Conservation (phyloP, 2,329 filamentous ascomycete species). For the Phialophora expanda region DNA sequence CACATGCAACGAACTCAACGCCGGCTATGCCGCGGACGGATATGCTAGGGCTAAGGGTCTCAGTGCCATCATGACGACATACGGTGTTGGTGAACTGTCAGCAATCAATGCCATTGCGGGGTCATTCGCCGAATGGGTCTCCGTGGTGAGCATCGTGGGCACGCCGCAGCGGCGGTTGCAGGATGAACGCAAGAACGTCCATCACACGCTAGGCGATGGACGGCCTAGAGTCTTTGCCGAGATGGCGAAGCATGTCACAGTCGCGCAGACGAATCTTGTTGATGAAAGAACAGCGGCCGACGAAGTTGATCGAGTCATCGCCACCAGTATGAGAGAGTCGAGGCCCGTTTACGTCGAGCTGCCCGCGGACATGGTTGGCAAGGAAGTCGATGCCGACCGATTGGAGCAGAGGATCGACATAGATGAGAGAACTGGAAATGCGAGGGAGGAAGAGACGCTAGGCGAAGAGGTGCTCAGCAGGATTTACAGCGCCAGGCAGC, state of each 20-base stretch:
- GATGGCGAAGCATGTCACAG: conserved; percentile 57
- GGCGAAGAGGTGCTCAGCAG: conserved; percentile 77
- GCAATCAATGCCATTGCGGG: conserved; percentile 46
- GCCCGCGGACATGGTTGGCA: conserved; percentile 58
- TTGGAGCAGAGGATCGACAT: conserved; percentile 68
- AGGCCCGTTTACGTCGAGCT: conserved; percentile 62
- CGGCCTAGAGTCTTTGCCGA: conserved; percentile 58
- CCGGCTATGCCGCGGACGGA: conserved; percentile 76
- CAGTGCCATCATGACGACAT: conserved; percentile 58
- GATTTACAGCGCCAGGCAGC: conserved; percentile 73
- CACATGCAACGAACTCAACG: conserved; percentile 67
- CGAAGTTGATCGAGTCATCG: conserved; percentile 58
- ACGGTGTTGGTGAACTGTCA: conserved; percentile 61
- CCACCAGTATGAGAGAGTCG: conserved; percentile 57
- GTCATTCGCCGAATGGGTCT: conserved; percentile 63
- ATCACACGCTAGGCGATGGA: conserved; percentile 51
- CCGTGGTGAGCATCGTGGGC: conserved; percentile 66
- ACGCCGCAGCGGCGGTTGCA: conserved; percentile 57
- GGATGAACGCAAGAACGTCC: conserved; percentile 47
- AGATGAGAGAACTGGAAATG: conserved; percentile 63
- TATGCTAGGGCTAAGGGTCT: conserved; percentile 66
- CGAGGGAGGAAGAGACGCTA: conserved; percentile 69
- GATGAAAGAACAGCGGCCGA: conserved; percentile 53
- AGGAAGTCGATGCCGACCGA: conserved; percentile 63
- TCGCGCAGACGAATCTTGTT: conserved; percentile 53